Conservation (phyloP, 2,329 filamentous ascomycete species). For the Paecilomyces sp. region DNA sequence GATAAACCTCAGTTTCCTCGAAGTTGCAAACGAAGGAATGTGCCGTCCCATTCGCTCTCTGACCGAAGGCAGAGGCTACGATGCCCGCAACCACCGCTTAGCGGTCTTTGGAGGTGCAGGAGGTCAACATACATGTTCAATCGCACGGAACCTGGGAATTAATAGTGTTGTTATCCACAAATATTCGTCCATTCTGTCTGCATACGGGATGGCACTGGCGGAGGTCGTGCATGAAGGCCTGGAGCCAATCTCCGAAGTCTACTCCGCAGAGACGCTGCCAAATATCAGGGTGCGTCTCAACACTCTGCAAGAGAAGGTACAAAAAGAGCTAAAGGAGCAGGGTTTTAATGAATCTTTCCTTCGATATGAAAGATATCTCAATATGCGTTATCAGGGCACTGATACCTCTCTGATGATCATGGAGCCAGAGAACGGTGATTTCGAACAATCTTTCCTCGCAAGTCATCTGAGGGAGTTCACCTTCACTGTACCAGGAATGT, state of each 20-base stretch:
- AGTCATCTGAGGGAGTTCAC: constrained; percentile 90
- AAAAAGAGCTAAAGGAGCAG: constrained; percentile 32
- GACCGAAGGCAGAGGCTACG: constrained; percentile 73
- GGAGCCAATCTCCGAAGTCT: neutral
- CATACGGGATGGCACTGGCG: constrained; percentile 85
- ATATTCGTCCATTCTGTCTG: constrained; percentile 83
- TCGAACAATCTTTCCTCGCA: constrained; percentile 72
- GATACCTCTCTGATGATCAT: constrained; percentile 45
- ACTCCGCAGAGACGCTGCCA: neutral
- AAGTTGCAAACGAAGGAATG: constrained; percentile 88
- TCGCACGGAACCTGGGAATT: constrained; percentile 75
- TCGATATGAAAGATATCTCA: constrained; percentile 38
- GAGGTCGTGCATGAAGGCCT: constrained; percentile 76
- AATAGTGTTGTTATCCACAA: constrained; percentile 74
- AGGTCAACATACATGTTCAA: constrained; percentile 83
- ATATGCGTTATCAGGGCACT: constrained; percentile 45
- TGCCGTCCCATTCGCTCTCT: constrained; percentile 39
- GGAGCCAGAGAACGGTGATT: constrained; percentile 66
- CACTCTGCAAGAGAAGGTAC: neutral
- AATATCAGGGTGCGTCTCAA: neutral
- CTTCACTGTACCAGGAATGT: constrained; percentile 74
- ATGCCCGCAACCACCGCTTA: constrained; percentile 75
- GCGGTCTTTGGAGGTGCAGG: constrained; percentile 86
- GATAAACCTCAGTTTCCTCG: constrained; percentile 63
- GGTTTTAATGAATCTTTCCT: constrained; percentile 37